Evolutionary conservation across 176 grass and related monocot species (phyloP).

Genomic region (Oryza meyeriana): DNA sequence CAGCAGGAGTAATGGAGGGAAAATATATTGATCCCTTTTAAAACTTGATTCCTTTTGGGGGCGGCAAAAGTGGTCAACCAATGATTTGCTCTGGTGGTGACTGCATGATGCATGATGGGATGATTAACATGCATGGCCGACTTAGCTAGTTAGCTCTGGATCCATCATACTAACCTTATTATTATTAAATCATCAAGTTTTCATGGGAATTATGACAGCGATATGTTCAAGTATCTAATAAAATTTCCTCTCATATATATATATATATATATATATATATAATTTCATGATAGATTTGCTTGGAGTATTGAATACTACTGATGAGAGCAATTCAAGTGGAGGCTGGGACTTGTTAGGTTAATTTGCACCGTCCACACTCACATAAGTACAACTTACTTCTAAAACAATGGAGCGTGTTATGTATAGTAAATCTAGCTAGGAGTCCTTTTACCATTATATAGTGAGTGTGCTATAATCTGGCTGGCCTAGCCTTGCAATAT

Average conservation of each 20-base stretch:
- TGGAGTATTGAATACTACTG: neutral
- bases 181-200: neutral
- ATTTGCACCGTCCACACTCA: neutral
- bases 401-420: neutral
- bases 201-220: neutral
- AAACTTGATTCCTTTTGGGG: conserved; percentile 41
- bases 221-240: neutral
- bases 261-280: neutral
- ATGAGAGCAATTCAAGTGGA: neutral
- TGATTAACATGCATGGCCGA: conserved; percentile 8
- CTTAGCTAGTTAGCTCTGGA: neutral
- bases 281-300: neutral
- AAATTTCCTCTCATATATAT: neutral
- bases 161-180: neutral
- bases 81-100: conserved; percentile 42
- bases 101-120: conserved; percentile 37
- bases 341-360: neutral
- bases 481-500: neutral
- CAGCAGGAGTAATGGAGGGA: conserved; percentile 17
- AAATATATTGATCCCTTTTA: neutral
- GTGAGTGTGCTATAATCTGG: neutral
- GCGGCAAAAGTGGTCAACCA: conserved; percentile 56
- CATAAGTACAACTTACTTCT: neutral
- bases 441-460: neutral
- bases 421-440: neutral